Base-by-base conservation (phyloP, 495 filamentous ascomycete species). In the Trichoderma virens region DNA sequence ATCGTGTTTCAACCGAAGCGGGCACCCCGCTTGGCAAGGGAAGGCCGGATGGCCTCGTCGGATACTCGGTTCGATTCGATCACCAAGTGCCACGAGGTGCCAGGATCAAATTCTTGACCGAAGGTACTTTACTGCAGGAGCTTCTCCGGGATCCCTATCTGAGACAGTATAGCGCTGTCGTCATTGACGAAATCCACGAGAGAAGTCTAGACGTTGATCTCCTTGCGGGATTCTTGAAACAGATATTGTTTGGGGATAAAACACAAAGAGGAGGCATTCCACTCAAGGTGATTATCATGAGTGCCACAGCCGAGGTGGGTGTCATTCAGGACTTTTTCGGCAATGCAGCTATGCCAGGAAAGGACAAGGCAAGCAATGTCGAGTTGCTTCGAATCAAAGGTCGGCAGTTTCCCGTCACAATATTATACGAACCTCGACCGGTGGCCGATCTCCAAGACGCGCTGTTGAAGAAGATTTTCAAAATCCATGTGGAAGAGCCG, bases 101-200 rank as follows among this genome's bases (percentile, higher is more conserved):
- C 1, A 83, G 80, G 65, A 88, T 99, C 72, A 98, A 98, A 72
- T 99, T 90, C 69, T 77, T 99, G 67, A 99, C 95, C 0, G 95
- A 99, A 73, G 95, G 95, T 62, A 98, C 96, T 90, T 79, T 99
- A 56, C 79, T 99, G 16, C 93, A 97, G 75, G 95, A 99, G 73
- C 87, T 98, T 79, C 75, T 98, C 51, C 82, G 88, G 62, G 95
- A 98, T 73, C 91, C 93, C 2, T 79, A 85, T 73, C 76, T 99
- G 67, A 83, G 80, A 32, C 84, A 89, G 69, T 99, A 99, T 71
- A 93, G 90, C 66, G 91, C 88, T 1, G 82, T 99, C 3, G 82
- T 98, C 60, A 90, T 99, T 11, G 95, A 99, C 77, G 95, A 99
- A 71, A 92, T 98, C 3, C 95, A 99, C 76, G 95, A 99, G 75